Percentiles rank a stretch among this genome's conserved stretches.
phyloP scores from a whole-genome alignment of 768 basidiomycete genomes.

The Lepiota subincarnata region DNA sequence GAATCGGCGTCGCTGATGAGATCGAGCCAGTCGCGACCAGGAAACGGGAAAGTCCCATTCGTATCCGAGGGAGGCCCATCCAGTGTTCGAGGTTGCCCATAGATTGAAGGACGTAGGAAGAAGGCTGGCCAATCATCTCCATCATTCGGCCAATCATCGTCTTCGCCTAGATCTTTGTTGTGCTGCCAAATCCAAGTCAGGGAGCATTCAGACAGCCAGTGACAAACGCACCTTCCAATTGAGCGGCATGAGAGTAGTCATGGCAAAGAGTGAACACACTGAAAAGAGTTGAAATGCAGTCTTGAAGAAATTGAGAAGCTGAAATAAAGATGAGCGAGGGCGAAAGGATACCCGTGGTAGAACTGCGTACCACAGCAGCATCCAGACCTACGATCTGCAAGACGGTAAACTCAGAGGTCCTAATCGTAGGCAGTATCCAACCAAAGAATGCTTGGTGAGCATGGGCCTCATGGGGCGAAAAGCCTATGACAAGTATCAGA shows the following conservation, averaged over 20 bases:
- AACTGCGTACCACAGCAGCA: conserved; percentile 78
- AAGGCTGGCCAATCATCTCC: conserved; percentile 43
- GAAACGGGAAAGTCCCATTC: conserved; percentile 7
- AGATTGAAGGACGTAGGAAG: conserved; percentile 16
- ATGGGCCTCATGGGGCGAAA: conserved; percentile 92
- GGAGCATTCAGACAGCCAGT: not conserved
- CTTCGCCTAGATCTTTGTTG: conserved; percentile 64
- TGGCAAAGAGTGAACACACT: conserved; percentile 76
- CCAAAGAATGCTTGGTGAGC: conserved; percentile 86
- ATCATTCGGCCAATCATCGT: conserved; percentile 42
- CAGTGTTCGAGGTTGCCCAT: conserved; percentile 11
- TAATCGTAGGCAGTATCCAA: conserved; percentile 92
- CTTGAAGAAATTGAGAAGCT: conserved; percentile 95
- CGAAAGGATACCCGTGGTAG: conserved; percentile 11
- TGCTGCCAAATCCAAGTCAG: conserved; percentile 38
- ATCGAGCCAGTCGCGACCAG: conserved; percentile 65
- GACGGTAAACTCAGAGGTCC: conserved; percentile 87
- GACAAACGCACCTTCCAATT: conserved; percentile 74
- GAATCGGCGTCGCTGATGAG: conserved; percentile 88
- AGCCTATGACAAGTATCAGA: conserved; percentile 46
- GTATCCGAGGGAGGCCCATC: not conserved
- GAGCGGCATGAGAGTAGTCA: conserved; percentile 87
- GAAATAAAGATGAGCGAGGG: conserved; percentile 4
- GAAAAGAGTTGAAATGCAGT: conserved; percentile 92
- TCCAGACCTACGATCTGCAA: conserved; percentile 96